These are phyloP conservation scores for Carex scoparia DNA, from an alignment of 176 grass and related monocot species.

Conservation along the genomic window DNA sequence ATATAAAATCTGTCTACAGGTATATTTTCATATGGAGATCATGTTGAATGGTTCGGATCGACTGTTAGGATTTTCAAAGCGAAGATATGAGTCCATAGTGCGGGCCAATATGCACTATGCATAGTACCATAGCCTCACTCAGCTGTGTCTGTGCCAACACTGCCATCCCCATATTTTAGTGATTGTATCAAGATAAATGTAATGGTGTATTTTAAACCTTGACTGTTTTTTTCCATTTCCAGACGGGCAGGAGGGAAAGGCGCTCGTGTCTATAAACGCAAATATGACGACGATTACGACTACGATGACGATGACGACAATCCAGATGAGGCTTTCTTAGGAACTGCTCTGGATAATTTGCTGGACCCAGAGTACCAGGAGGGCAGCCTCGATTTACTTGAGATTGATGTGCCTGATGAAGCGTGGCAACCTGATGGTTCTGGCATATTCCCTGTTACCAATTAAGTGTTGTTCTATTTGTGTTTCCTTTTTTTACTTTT, in stretches of 20 bases:
- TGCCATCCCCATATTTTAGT: background rate
- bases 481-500: background rate
- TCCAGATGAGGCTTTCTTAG: too few relatives aligned
- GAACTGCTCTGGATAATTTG: background rate
- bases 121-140: too few relatives aligned
- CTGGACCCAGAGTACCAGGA: conserved; percentile 19
- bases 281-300: background rate
- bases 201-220: background rate
- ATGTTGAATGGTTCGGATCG: too few relatives aligned
- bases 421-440: conserved; percentile 4
- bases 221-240: background rate
- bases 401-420: background rate
- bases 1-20: too few relatives aligned
- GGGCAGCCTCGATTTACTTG: conserved; percentile 10
- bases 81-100: too few relatives aligned
- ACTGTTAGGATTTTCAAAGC: too few relatives aligned
- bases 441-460: background rate
- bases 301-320: background rate
- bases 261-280: too few relatives aligned
- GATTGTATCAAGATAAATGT: background rate
- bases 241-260: conserved; percentile 1
- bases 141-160: background rate
- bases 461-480: background rate
- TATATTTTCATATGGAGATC: too few relatives aligned
- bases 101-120: too few relatives aligned